Percentiles rank a stretch among this genome's conserved stretches.
Evolutionary conservation across 2,329 filamentous ascomycete species (phyloP).

Genomic region (Alternaria atra): DNA sequence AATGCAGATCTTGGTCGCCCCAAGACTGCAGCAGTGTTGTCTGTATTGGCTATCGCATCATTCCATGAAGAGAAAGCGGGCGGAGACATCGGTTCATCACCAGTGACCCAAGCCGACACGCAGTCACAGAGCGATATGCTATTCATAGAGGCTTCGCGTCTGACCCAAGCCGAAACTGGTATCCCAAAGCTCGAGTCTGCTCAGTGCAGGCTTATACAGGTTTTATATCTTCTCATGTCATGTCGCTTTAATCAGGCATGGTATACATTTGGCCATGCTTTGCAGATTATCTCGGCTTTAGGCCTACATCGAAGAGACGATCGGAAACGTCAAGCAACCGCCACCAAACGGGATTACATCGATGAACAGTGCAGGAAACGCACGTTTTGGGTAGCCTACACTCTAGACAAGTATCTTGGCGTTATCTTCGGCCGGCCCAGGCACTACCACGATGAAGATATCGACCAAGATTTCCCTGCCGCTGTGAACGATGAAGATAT

Average conservation of each 20-base stretch:
- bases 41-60: slow-evolving; percentile 57
- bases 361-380: slow-evolving; percentile 62
- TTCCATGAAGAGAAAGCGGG: slow-evolving; percentile 56
- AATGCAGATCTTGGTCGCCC: slow-evolving; percentile 46
- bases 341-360: slow-evolving; percentile 52
- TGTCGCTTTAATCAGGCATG: slow-evolving; percentile 68
- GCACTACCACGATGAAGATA: slow-evolving; percentile 64
- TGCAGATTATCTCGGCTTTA: slow-evolving; percentile 60
- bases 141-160: slow-evolving; percentile 50
- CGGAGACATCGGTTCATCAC: slow-evolving; percentile 31
- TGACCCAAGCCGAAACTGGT: slow-evolving; percentile 59
- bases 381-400: slow-evolving; percentile 70
- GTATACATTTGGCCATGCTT: slow-evolving; percentile 65
- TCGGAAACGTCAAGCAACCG: slow-evolving; percentile 32
- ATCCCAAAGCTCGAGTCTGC: slow-evolving; percentile 63
- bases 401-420: slow-evolving; percentile 67
- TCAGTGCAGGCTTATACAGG: slow-evolving; percentile 65
- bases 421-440: slow-evolving; percentile 7
- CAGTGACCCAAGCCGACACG: slow-evolving; percentile 36
- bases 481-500: slow-evolving; percentile 67
- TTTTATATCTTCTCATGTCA: slow-evolving; percentile 65
- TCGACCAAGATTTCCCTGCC: slow-evolving; percentile 67
- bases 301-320: slow-evolving; percentile 53
- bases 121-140: slow-evolving; percentile 50
- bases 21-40: slow-evolving; percentile 51